These are phyloP conservation scores for Leavenworthia alabamica DNA, from an alignment of 345 rosid species.

Conservation along the genomic window DNA sequence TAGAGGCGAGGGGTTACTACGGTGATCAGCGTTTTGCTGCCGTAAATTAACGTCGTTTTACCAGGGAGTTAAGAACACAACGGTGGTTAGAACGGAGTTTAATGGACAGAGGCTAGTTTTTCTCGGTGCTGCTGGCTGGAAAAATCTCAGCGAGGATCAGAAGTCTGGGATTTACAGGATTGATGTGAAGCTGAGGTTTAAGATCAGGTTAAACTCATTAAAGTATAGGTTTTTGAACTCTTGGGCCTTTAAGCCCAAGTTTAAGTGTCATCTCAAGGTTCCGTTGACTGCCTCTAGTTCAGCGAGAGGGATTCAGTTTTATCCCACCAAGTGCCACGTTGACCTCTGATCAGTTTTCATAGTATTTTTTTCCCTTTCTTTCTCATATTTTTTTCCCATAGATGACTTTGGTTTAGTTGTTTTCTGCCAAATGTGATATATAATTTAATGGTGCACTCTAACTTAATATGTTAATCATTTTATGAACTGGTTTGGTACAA, in stretches of 20 bases:
- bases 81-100: conserved; percentile 31
- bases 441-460: no score
- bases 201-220: conserved; percentile 49
- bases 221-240: conserved; percentile 48
- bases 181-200: conserved; percentile 43
- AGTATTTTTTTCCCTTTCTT: not conserved
- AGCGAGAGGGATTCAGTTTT: not conserved
- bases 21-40: conserved; percentile 33
- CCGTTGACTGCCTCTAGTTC: conserved; percentile 33
- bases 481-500: not conserved
- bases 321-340: conserved; percentile 42
- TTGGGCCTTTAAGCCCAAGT: conserved; percentile 42
- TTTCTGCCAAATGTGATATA: no score
- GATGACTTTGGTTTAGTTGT: not conserved
- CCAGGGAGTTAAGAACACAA: conserved; percentile 69
- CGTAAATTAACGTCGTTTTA: conserved; percentile 38
- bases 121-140: conserved; percentile 24
- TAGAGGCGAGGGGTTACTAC: conserved; percentile 41
- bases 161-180: conserved; percentile 40
- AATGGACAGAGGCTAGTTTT: conserved; percentile 24
- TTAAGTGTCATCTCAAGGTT: conserved; percentile 50
- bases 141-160: conserved; percentile 31
- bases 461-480: not conserved
- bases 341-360: conserved; percentile 20
- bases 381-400: not conserved